phyloP scores from a whole-genome alignment of 163 green algal species.

The Picocystis sp. region DNA sequence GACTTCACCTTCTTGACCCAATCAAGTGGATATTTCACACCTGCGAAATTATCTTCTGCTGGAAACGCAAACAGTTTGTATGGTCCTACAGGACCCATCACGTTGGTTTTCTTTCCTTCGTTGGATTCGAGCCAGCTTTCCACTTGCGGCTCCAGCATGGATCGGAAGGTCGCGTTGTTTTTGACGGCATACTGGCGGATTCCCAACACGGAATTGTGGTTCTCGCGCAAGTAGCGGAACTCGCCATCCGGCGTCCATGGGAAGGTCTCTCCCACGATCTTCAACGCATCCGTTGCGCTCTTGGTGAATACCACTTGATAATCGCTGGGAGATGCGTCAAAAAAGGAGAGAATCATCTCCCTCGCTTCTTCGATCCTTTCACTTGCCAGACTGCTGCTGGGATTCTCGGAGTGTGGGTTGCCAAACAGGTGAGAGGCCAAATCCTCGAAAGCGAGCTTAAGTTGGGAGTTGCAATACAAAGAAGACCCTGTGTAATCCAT shows the following conservation, averaged over 20 bases:
- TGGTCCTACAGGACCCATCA: conserved; percentile 1
- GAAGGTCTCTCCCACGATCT: conserved; percentile 61
- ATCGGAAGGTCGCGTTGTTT: conserved; percentile 20
- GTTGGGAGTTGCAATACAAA: conserved; percentile 45
- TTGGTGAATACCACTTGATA: conserved; percentile 55
- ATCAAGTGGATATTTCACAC: conserved; percentile 49
- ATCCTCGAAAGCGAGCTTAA: conserved; percentile 34
- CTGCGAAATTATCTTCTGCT: conserved; percentile 63
- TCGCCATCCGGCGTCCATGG: conserved; percentile 33
- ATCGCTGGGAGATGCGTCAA: conserved; percentile 30
- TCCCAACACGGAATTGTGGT: conserved; percentile 71
- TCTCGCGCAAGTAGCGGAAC: conserved; percentile 52
- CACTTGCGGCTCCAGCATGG: conserved; percentile 12
- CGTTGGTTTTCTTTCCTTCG: not conserved
- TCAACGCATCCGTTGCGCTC: conserved; percentile 48
- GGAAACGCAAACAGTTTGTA: conserved; percentile 60
- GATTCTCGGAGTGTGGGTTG: conserved; percentile 49
- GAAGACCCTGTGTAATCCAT: conserved; percentile 41
- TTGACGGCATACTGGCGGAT: conserved; percentile 46
- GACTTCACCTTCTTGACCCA: conserved; percentile 29
- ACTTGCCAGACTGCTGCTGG: conserved; percentile 24
- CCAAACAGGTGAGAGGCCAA: conserved; percentile 38
- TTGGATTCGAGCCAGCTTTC: conserved; percentile 28
- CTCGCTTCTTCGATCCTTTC: conserved; percentile 25
- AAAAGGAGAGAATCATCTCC: conserved; percentile 18